These are phyloP conservation scores for Backusella luteola DNA, from an alignment of 192 early-diverging fungal genomes.

Conservation along the genomic window DNA sequence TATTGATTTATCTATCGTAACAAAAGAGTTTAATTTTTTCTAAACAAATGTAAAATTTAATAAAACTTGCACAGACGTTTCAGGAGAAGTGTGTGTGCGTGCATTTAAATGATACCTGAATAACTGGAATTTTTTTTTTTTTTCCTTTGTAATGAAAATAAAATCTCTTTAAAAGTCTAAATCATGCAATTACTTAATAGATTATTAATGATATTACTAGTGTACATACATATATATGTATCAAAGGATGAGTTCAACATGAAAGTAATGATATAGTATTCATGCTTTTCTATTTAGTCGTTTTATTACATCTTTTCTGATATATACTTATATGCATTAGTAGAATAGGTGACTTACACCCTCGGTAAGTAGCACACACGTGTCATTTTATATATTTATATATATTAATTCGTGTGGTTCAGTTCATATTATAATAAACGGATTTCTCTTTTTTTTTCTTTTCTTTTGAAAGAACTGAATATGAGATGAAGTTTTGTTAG, in stretches of 20 bases:
- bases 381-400: conserved; percentile 1
- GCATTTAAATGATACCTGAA: background rate
- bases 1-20: conserved; percentile 43
- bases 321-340: background rate
- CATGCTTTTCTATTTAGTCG: background rate
- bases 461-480: background rate
- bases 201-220: background rate
- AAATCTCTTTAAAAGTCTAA: background rate
- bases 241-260: too few relatives aligned
- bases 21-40: conserved; percentile 5
- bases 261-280: background rate
- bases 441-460: background rate
- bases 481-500: background rate
- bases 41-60: conserved; percentile 3
- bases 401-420: background rate
- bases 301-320: background rate
- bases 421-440: background rate
- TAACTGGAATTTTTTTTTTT: background rate
- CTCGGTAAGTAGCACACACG: conserved; percentile 1
- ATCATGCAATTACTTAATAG: background rate
- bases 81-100: background rate
- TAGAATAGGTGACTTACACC: background rate
- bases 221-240: background rate
- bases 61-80: conserved; percentile 7
- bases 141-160: background rate